Evolutionary conservation across 148 eudicot species (phyloP).

Genomic region (Amaranthus palmeri): DNA sequence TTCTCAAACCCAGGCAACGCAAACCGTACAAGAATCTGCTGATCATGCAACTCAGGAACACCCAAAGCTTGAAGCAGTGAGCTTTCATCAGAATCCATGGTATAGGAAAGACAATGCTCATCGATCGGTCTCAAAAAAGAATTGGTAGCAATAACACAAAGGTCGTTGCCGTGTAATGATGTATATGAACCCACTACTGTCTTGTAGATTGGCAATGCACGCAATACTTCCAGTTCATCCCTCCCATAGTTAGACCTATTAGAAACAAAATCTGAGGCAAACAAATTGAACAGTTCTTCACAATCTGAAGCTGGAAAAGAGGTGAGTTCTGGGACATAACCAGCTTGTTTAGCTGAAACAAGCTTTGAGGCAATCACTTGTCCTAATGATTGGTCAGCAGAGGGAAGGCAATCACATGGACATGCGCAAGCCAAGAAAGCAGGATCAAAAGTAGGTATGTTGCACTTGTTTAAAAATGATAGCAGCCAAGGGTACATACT

Average conservation of each 20-base stretch:
- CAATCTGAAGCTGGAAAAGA: conserved; percentile 60
- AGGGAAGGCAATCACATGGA: conserved; percentile 63
- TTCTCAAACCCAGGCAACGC: conserved; percentile 75
- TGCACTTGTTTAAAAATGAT: conserved; percentile 79
- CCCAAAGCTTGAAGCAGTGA: conserved; percentile 72
- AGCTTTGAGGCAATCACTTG: conserved; percentile 78
- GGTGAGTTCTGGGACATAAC: conserved; percentile 70
- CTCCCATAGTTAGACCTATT: conserved; percentile 56
- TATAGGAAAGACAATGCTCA: conserved; percentile 65
- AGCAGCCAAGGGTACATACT: conserved; percentile 79
- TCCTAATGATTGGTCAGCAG: conserved; percentile 61
- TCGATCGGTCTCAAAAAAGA: conserved; percentile 79
- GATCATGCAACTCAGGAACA: conserved; percentile 73
- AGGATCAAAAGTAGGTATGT: conserved; percentile 79
- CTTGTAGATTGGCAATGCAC: conserved; percentile 80
- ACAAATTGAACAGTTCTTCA: conserved; percentile 70
- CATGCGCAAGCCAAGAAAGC: conserved; percentile 78
- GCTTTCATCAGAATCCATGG: conserved; percentile 54
- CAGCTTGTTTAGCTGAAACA: conserved; percentile 78
- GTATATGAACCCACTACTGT: conserved; percentile 77
- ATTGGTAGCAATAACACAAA: conserved; percentile 73
- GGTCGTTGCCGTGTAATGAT: conserved; percentile 47
- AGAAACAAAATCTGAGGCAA: conserved; percentile 65
- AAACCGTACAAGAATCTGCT: conserved; percentile 75
- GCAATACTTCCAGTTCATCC: conserved; percentile 72